Conservation (phyloP, 1,284 basidiomycete species). For the Blastosporella zonata region DNA sequence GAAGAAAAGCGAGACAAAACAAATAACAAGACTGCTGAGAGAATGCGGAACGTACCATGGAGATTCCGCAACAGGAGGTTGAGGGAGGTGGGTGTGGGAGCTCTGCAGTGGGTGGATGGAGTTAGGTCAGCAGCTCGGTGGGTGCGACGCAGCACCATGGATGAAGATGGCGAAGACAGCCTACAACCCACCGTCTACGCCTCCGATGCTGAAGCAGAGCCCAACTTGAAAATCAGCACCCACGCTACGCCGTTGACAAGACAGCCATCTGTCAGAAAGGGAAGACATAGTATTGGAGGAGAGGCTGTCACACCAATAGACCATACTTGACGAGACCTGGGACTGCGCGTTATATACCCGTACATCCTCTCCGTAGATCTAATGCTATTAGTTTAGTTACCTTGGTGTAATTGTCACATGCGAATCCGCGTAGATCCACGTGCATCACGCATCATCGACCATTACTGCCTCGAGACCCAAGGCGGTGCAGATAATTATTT, state of each 20-base stretch:
- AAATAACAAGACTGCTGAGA: conserved; percentile 10
- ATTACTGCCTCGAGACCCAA: background rate
- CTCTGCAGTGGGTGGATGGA: conserved; percentile 69
- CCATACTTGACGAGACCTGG: conserved; percentile 14
- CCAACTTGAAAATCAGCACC: conserved; percentile 32
- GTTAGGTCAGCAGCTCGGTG: conserved; percentile 46
- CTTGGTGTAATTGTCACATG: too few relatives aligned
- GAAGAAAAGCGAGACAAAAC: conserved; percentile 27
- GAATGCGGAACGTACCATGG: conserved; percentile 35
- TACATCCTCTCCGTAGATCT: conserved; percentile 1
- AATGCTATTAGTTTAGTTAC: too few relatives aligned
- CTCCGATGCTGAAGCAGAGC: conserved; percentile 27
- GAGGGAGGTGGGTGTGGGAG: conserved; percentile 55
- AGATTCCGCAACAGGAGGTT: conserved; percentile 52
- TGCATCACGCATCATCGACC: too few relatives aligned
- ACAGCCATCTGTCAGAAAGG: conserved; percentile 57
- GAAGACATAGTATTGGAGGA: conserved; percentile 47
- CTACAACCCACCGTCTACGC: conserved; percentile 19
- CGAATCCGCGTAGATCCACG: too few relatives aligned
- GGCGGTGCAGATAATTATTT: conserved; percentile 8
- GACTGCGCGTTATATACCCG: background rate
- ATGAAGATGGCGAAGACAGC: conserved; percentile 35
- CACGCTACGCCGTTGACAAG: conserved; percentile 62
- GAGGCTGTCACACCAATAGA: conserved; percentile 38
- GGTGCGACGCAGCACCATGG: conserved; percentile 36